phyloP scores from a whole-genome alignment of 1,139 yeast species.

The Kodamaea sp. region DNA sequence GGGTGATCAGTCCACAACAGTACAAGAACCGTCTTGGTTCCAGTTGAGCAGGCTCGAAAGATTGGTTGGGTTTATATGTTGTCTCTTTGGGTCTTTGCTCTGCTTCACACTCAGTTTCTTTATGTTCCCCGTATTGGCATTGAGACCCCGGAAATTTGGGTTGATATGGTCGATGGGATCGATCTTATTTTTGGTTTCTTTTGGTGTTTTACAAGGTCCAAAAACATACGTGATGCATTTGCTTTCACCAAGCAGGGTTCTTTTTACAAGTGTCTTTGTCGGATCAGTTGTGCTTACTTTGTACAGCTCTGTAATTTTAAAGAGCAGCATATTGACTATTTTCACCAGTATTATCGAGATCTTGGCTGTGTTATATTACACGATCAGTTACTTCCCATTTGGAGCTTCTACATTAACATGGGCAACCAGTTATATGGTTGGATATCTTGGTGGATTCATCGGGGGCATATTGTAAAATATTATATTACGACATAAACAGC shows the following conservation, averaged over 20 bases:
- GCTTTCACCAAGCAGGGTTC: slow-evolving; percentile 68
- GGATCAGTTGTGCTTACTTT: slow-evolving; percentile 68
- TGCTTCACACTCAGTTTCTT: slow-evolving; percentile 83
- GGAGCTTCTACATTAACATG: slow-evolving; percentile 86
- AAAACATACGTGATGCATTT: slow-evolving; percentile 71
- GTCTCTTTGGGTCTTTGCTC: slow-evolving; percentile 69
- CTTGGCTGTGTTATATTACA: slow-evolving; percentile 82
- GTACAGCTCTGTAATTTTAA: slow-evolving; percentile 49
- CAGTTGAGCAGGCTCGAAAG: slow-evolving; percentile 74
- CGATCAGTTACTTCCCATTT: slow-evolving; percentile 90
- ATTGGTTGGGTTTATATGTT: slow-evolving; percentile 70
- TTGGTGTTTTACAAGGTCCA: slow-evolving; percentile 93
- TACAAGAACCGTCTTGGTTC: slow-evolving; percentile 53
- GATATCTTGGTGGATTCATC: slow-evolving; percentile 65
- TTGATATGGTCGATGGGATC: slow-evolving; percentile 91
- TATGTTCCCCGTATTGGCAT: slow-evolving; percentile 82
- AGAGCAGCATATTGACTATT: slow-evolving; percentile 73
- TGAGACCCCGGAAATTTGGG: slow-evolving; percentile 89
- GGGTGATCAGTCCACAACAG: slow-evolving; percentile 16
- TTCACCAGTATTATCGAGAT: slow-evolving; percentile 74
- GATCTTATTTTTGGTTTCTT: slow-evolving; percentile 77
- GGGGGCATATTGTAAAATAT: slow-evolving; percentile 36
- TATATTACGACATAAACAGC: background rate
- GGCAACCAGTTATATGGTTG: slow-evolving; percentile 73
- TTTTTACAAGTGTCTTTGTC: slow-evolving; percentile 78